A percentile compares a stretch with the other conserved stretches of the same genome.
phyloP scores from a whole-genome alignment of 441 rosid genomes.

The Populus trichocarpa region DNA sequence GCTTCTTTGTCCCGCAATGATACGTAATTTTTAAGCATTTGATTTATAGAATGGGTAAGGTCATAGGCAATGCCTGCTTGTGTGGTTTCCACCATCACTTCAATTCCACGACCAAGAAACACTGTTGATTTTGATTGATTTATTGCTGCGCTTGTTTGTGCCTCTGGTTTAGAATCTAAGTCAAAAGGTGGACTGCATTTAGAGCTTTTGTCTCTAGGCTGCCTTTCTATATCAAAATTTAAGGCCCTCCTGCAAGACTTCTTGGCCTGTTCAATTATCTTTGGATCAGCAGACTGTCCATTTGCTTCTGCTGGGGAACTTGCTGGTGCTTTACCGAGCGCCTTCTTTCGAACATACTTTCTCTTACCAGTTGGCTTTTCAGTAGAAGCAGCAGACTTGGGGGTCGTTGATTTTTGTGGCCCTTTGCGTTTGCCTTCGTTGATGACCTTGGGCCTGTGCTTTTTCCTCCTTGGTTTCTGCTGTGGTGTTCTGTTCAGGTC shows the following conservation, averaged over 20 bases:
- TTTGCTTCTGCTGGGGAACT: constrained; percentile 31
- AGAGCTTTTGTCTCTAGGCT: constrained; percentile 22
- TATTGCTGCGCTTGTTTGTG: constrained; percentile 19
- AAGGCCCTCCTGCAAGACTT: constrained; percentile 61
- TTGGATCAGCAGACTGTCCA: constrained; percentile 26
- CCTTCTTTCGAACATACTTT: constrained; percentile 53
- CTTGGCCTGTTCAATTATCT: constrained; percentile 23
- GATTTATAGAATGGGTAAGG: constrained; percentile 25
- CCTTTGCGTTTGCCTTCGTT: constrained; percentile 52
- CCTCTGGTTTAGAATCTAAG: constrained; percentile 22
- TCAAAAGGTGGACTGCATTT: constrained; percentile 16
- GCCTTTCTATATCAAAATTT: constrained; percentile 57
- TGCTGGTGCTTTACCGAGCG: constrained; percentile 34
- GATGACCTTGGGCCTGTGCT: constrained; percentile 85
- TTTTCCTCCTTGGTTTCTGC: constrained; percentile 68
- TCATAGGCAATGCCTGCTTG: constrained; percentile 28
- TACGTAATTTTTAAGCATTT: constrained; percentile 24
- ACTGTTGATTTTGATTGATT: constrained; percentile 28
- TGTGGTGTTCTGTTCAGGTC: constrained; percentile 73
- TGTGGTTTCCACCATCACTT: constrained; percentile 30
- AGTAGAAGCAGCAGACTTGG: neutral
- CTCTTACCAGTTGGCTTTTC: constrained; percentile 48
- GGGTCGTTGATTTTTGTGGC: constrained; percentile 18
- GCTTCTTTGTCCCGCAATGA: constrained; percentile 30
- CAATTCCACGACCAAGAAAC: constrained; percentile 30